Base-by-base conservation (phyloP, 169 alveolate genomes). In the Plasmodium gallinaceum region DNA sequence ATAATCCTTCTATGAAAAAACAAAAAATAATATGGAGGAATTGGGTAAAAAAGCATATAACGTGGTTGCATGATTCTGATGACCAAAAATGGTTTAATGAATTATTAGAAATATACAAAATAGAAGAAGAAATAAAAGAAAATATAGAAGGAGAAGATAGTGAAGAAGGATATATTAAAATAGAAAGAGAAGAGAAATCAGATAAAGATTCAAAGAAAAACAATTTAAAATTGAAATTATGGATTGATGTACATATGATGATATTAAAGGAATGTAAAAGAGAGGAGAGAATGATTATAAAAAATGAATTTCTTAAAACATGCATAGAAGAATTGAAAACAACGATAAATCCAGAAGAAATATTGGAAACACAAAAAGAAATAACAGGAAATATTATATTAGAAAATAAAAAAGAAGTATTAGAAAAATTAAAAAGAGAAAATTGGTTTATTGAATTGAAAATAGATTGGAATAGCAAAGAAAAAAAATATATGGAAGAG, bases 171-270 rank as follows among this genome's bases (percentile, higher is more conserved):
- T n/a, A n/a, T n/a, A n/a, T n/a, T n/a, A n/a, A n/a, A n/a, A n/a
- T n/a, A n/a, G n/a, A n/a, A n/a, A n/a, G n/a, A n/a, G n/a, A n/a
- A n/a, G n/a, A n/a, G n/a, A n/a, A n/a, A n/a, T n/a, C n/a, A n/a
- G n/a, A n/a, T 32, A 32, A 32, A 4, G 39, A 32, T 32, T 32
- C 39, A 54, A 9, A 54, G 9, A 54, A 54, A 54, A 54, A 54
- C 7, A 14, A 54, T 2, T 54, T 54, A 22, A 0, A 10, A 22
- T 16, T 18, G 8, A 54, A 12, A 54, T 16, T 54, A 54, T 10
- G 18, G 62, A n/a, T 54, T 10, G 32, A 54, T n/a, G 12, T 54
- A 54, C 62, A 54, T 12, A 54, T 54, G 62, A 54, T 54, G 62
- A 12, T 54, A 54, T 54, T 54, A 54, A 18, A 54, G 6, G 62